phyloP scores from a whole-genome alignment of 192 early-diverging fungal genomes.

The Dissophora ornata region DNA sequence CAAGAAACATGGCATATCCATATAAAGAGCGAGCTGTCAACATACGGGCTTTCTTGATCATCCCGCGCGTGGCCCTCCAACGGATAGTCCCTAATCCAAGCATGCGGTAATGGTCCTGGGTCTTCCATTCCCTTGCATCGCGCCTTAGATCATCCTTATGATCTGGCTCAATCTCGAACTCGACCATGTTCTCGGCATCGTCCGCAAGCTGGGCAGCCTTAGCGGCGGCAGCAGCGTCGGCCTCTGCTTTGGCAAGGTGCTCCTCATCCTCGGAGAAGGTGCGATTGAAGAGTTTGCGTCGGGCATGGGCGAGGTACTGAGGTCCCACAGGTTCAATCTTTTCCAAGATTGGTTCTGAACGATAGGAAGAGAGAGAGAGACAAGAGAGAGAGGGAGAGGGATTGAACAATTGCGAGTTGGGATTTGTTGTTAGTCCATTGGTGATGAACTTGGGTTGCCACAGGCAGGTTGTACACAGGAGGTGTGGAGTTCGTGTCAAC shows the following conservation, averaged over 20 bases:
- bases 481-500: too few relatives aligned
- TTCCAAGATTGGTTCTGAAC: conserved; percentile 28
- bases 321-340: conserved; percentile 56
- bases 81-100: conserved; percentile 76
- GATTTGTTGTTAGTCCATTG: too few relatives aligned
- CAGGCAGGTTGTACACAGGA: too few relatives aligned
- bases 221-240: conserved; percentile 45
- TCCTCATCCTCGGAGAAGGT: conserved; percentile 63
- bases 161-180: conserved; percentile 70
- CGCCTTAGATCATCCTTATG: conserved; percentile 67
- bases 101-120: conserved; percentile 87
- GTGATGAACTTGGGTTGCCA: too few relatives aligned
- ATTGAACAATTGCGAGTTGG: too few relatives aligned
- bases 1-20: too few relatives aligned
- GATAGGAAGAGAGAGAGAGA: not conserved
- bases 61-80: conserved; percentile 72
- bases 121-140: conserved; percentile 83
- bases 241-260: conserved; percentile 58
- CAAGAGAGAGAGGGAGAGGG: not conserved
- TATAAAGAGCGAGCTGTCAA: too few relatives aligned
- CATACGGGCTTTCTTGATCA: conserved; percentile 79
- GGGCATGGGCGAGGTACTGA: conserved; percentile 54
- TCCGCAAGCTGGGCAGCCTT: conserved; percentile 21
- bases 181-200: conserved; percentile 54
- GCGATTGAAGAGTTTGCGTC: conserved; percentile 58